Conservation (phyloP, 331 rosid genomes). For the Spiraea crenata region DNA sequence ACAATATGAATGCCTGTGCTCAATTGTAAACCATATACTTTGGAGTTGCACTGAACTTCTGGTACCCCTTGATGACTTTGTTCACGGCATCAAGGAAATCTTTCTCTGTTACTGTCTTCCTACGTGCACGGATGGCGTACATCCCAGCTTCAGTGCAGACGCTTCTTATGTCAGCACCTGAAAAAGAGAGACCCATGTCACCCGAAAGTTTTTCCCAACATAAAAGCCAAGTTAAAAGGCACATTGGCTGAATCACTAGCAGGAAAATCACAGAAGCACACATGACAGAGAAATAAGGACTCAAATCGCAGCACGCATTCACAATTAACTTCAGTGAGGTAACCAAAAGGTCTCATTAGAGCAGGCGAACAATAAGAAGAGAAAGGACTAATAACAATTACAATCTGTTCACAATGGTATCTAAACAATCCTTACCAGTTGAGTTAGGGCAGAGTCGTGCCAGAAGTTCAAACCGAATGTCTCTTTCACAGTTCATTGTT, state of each 20-base stretch:
- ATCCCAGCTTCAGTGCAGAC: constrained; percentile 99
- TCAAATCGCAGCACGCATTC: background rate
- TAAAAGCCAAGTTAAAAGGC: constrained; percentile 15
- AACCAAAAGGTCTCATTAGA: constrained; percentile 1
- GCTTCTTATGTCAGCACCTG: constrained; percentile 99
- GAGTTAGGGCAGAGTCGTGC: constrained; percentile 98
- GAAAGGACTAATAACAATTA: background rate
- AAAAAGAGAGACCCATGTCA: constrained; percentile 16
- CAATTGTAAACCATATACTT: constrained; percentile 97
- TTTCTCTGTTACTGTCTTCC: constrained; percentile 95
- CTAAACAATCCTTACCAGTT: constrained; percentile 55
- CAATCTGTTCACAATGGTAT: background rate
- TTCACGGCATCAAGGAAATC: constrained; percentile 97
- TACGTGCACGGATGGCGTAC: constrained; percentile 96
- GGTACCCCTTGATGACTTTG: constrained; percentile 97
- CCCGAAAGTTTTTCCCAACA: too few relatives aligned
- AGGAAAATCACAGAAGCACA: background rate
- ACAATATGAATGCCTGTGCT: constrained; percentile 26
- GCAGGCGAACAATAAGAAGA: background rate
- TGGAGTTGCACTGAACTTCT: constrained; percentile 98
- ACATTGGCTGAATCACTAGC: background rate
- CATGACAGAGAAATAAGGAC: background rate
- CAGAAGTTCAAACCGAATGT: constrained; percentile 81
- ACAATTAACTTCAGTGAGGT: background rate
- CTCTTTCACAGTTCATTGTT: constrained; percentile 98